Base-by-base conservation (phyloP, 371 early-diverging fungal genomes). In the Capillidium rhysosporum region DNA sequence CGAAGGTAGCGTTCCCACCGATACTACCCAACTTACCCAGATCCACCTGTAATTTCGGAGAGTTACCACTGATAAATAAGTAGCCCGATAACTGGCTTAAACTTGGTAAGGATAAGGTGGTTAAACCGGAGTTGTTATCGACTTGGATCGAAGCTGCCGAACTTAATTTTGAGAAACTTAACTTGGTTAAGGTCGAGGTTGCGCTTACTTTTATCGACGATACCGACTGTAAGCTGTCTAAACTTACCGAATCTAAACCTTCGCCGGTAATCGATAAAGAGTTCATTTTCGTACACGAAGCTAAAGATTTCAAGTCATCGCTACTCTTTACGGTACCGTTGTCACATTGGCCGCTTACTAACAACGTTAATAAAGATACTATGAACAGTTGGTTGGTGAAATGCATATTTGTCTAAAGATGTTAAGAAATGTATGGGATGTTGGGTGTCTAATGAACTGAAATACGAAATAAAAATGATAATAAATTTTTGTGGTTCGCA, bases 71-170 rank as follows among this genome's bases (percentile, higher is more conserved):
- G 40, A 52, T 9, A 25, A 52, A 52, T 1, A 52, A 16, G 21
- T 52, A 43, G 9, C 52, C 52, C 2, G 16, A 8, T 23, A 52
- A n/a, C 28, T 41, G 16, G 2, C 3, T 7, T 14, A 52, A 23
- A 28, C 40, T 40, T 4, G 40, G 24, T 2, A 40, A 10, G 7
- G 39, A n/a, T 9, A 38, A 14, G 4, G 21, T 21, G 41, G 40
- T 52, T 23, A 52, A 52, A 18, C 41, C 41, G 8, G 52, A 39
- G 41, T 52, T 52, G 52, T 52, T 52, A 16, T 18, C 28, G 21
- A 52, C 21, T 21, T 52, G 38, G n/a, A 52, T 26, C 26, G 9
- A 21, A 8, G 2, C 18, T 4, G 52, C 52, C n/a, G 52, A 52
- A 7, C 3, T 9, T 8, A 52, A 14, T 9, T 52, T 52, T 14